Percentiles rank a stretch among this genome's conserved stretches.
phyloP scores from a whole-genome alignment of 1,284 basidiomycete genomes.

The Vanrija humicola region DNA sequence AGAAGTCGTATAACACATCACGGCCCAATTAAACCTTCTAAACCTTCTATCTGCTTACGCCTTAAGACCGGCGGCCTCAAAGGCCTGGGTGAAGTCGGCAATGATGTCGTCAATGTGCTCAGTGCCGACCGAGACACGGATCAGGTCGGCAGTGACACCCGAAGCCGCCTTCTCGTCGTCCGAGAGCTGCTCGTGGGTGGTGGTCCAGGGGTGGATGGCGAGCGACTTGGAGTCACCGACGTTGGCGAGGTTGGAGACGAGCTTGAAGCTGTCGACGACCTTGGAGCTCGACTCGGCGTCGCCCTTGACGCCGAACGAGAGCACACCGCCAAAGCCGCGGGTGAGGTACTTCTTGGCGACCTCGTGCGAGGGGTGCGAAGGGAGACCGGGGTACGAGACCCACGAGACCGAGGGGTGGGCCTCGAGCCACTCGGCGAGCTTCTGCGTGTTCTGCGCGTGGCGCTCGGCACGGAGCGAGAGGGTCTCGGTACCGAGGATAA shows the following conservation, averaged over 20 bases:
- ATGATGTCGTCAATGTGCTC: constrained; percentile 82
- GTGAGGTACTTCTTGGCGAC: constrained; percentile 60
- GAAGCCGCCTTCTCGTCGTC: constrained; percentile 63
- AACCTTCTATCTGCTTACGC: not conserved
- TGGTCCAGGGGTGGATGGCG: constrained; percentile 75
- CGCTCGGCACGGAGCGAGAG: constrained; percentile 63
- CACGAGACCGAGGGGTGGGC: constrained; percentile 57
- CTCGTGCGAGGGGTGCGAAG: constrained; percentile 61
- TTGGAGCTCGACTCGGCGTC: constrained; percentile 59
- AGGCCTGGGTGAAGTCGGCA: constrained; percentile 71
- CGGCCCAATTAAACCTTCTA: too few relatives aligned
- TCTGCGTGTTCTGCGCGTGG: constrained; percentile 20
- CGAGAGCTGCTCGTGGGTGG: constrained; percentile 58
- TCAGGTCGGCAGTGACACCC: constrained; percentile 75
- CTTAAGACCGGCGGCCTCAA: constrained; percentile 28
- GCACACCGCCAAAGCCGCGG: constrained; percentile 66
- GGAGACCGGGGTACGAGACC: constrained; percentile 77
- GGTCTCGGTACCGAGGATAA: constrained; percentile 83
- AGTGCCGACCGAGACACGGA: constrained; percentile 74
- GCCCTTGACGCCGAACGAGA: constrained; percentile 77
- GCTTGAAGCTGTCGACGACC: constrained; percentile 68
- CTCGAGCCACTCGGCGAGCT: constrained; percentile 60
- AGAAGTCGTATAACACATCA: too few relatives aligned
- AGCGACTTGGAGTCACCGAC: constrained; percentile 75
- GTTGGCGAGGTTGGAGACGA: constrained; percentile 72